Base-by-base conservation (phyloP, 352 stramenopile species). In the Nothophytophthora sp. region DNA sequence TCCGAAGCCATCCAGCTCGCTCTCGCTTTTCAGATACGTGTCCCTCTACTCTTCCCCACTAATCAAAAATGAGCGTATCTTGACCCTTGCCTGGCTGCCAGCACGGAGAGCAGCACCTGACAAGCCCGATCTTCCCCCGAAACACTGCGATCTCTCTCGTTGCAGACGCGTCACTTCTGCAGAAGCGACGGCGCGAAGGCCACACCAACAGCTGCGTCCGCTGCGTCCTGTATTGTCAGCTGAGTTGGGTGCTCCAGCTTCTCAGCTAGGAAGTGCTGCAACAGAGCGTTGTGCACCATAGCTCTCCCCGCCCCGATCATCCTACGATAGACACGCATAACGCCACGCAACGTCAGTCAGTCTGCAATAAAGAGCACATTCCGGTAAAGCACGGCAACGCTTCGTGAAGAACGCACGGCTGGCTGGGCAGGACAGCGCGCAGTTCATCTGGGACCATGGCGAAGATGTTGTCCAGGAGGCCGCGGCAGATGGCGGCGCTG, bases 291-390 rank as follows among this genome's bases (percentile, higher is more conserved):
- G 12, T 65, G 62, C 23, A 83, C 42, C 22, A 90, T 55, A 1
- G 77, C 81, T 27, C 73, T 81, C 19, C 78, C 78, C 0, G 76
- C 86, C 3, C 69, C 78, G 38, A 92, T 76, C 59, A 86, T 64
- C 12, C 77, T 91, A 38, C 19, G 23, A 50, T 39, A 3, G 34
- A 13, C 25, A 43, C 50, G 20, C 12, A 38, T 10, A 33, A 33
- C 23, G 44, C 1, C 20, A 23, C 18, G 23, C 6, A 44, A 43
- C 10, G 29, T 50, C 24, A 59, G 40, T n/a, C 38, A 30, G 13
- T 24, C 19, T 33, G 16, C 16, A 20, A 38, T 11, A 53, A 8
- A 22, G 4, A 41, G 25, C n/a, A n/a, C n/a, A n/a, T n/a, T n/a
- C n/a, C n/a, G n/a, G n/a, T n/a, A n/a, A n/a, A n/a, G n/a, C 29